phyloP scores from a whole-genome alignment of 768 basidiomycete genomes.

The Calocera viscosa region DNA sequence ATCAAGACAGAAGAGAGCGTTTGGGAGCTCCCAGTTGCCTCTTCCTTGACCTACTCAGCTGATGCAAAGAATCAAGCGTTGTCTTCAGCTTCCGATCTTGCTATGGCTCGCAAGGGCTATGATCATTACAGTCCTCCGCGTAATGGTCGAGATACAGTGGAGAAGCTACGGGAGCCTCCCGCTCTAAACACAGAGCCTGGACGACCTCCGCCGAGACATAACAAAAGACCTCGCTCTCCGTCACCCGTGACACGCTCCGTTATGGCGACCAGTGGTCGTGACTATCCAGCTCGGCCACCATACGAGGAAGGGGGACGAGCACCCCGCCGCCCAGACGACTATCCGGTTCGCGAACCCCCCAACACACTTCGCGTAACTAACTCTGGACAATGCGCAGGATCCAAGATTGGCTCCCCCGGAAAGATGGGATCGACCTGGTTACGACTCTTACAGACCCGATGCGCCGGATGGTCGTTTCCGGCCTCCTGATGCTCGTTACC shows the following conservation, averaged over 20 bases:
- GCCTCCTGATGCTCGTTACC: background rate
- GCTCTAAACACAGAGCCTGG: background rate
- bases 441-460: background rate
- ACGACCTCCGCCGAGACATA: background rate
- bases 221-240: background rate
- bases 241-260: background rate
- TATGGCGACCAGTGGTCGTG: no score
- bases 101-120: background rate
- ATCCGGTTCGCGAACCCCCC: background rate
- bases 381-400: background rate
- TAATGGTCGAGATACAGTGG: background rate
- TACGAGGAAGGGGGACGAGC: no score
- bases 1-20: background rate
- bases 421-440: background rate
- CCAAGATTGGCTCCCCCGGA: background rate
- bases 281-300: no score
- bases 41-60: background rate
- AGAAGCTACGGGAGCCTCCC: background rate
- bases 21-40: background rate
- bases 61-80: background rate
- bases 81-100: background rate
- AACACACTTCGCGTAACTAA: background rate
- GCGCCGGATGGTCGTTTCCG: background rate
- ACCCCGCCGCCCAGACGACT: no score
- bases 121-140: constrained; percentile 4